Base-by-base conservation (phyloP, 441 rosid species). In the Pelargonium cotyledonis region DNA sequence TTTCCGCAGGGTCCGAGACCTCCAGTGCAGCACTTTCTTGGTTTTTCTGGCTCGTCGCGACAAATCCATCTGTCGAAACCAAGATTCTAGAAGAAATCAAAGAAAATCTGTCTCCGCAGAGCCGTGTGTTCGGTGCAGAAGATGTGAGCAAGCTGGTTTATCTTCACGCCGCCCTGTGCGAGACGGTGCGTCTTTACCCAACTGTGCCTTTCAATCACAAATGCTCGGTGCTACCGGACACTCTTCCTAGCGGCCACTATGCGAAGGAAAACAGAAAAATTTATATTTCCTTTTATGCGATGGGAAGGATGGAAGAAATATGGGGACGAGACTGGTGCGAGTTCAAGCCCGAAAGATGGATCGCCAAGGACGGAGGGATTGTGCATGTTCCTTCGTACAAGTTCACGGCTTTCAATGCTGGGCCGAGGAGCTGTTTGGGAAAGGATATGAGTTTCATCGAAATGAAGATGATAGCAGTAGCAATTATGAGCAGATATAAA, bases 261-360 rank as follows among this genome's bases (percentile, higher is more conserved):
- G 65, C 74, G 8, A 21, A 65, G 10, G 41, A 62, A 0, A 14
- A 35, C 1, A 65, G 64, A 6, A 58, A 12, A 15, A 49, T 78
- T 3, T 0, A 71, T 18, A 12, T 70, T 8, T 38, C 53, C 4
- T 21, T 63, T 2, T 58, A 67, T n/a, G 77, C 72, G 11, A 73
- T 77, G 75, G 80, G 75, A 1, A 77, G 78, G 73, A 70, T 74
- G 78, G 26, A 26, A 9, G 47, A 66, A 3, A 49, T 68, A 0
- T 74, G 78, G 81, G 81, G 78, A 14, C 51, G 68, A 16, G 81
- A 78, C 55, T 74, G 78, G 38, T 21, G 58, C 4, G 81, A 78
- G 66, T 78, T 78, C 46, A 68, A 71, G 61, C 81, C 76, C 0
- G 76, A 78, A 62, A 71, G 78, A 63, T 70, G 74, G 78, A 75